phyloP scores from a whole-genome alignment of 2,329 filamentous ascomycete genomes.

The Beauveria sp. region DNA sequence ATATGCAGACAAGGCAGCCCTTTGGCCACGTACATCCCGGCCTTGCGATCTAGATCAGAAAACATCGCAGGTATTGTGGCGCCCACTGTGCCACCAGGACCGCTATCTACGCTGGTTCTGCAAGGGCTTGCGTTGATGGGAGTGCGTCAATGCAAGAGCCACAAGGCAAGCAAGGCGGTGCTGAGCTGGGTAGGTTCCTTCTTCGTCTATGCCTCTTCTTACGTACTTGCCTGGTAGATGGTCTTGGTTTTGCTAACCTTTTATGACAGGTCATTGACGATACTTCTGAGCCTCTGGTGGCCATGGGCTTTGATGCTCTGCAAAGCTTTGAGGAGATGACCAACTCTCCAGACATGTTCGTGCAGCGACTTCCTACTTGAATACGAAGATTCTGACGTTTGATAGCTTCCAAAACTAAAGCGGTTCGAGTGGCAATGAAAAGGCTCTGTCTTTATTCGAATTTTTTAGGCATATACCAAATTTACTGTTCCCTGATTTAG shows the following conservation, averaged over 20 bases:
- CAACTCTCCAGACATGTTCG: slow-evolving; percentile 48
- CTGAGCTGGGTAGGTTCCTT: slow-evolving; percentile 65
- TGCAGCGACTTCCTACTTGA: not conserved
- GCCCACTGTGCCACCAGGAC: slow-evolving; percentile 63
- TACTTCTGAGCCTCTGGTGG: slow-evolving; percentile 62
- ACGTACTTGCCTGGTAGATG: not conserved
- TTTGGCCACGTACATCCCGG: slow-evolving; percentile 62
- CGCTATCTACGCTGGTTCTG: slow-evolving; percentile 60
- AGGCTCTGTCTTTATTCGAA: not conserved
- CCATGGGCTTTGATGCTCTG: slow-evolving; percentile 73
- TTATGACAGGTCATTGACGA: slow-evolving; percentile 55
- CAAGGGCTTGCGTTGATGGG: slow-evolving; percentile 77
- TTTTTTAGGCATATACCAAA: slow-evolving; percentile 1
- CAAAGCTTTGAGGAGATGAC: slow-evolving; percentile 79
- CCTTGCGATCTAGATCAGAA: slow-evolving; percentile 52
- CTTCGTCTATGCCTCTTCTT: not conserved
- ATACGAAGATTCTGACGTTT: not conserved
- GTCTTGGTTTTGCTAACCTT: slow-evolving; percentile 14
- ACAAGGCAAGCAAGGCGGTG: slow-evolving; percentile 65
- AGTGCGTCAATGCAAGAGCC: slow-evolving; percentile 72
- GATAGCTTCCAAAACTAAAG: slow-evolving; percentile 9
- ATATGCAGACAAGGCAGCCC: slow-evolving; percentile 65
- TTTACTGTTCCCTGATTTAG: not conserved
- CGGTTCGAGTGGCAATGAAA: not conserved
- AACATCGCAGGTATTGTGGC: slow-evolving; percentile 70